Base-by-base conservation (phyloP, 768 basidiomycete species). In the Strobilomyces dryophilus region DNA sequence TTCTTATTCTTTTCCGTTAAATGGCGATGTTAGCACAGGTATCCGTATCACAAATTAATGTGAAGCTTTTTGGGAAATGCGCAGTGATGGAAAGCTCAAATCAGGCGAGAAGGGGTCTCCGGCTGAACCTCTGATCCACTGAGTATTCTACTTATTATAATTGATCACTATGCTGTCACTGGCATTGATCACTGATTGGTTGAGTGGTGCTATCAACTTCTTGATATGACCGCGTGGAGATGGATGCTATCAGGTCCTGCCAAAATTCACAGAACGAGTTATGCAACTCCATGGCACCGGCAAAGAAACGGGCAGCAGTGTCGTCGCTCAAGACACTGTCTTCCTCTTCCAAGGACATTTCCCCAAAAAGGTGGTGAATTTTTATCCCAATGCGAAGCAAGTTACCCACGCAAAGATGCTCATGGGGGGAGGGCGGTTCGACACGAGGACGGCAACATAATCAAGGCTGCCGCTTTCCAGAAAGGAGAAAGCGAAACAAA, bases 351-450 rank as follows among this genome's bases (percentile, higher is more conserved):
- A 74, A 77, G n/a, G 74, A 77, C 15, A 59, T 79, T 1, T 75
- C 81, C 4, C 89, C 41, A 80, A 82, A 59, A 86, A 78, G 68
- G 81, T 88, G 65, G 93, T 97, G 76, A 99, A 95, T 70, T 98
- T 98, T 76, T 99, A 97, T 74, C 90, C 93, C 71, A 84, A 94
- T 87, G 94, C 92, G 41, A 98, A 98, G 68, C 78, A 84, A 63
- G 92, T 85, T 34, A 74, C 77, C 29, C 77, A 86, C 55, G 81
- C 94, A 50, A 98, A 97, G 77, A 88, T 99, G 87, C 81, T 97
- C 63, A 89, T 80, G 53, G 88, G 95, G 93, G 93, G 35, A 94
- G 93, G 74, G 84, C 95, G 55, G 79, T 97, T 26, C 81, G 92
- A 42, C 91, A 98, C 74, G 83, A 81, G 64, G 87, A 92, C 59